Percentiles rank a stretch among this genome's conserved stretches.
phyloP scores from a whole-genome alignment of 805 yeast species.

The Saccharomycopsis guyanensis region DNA sequence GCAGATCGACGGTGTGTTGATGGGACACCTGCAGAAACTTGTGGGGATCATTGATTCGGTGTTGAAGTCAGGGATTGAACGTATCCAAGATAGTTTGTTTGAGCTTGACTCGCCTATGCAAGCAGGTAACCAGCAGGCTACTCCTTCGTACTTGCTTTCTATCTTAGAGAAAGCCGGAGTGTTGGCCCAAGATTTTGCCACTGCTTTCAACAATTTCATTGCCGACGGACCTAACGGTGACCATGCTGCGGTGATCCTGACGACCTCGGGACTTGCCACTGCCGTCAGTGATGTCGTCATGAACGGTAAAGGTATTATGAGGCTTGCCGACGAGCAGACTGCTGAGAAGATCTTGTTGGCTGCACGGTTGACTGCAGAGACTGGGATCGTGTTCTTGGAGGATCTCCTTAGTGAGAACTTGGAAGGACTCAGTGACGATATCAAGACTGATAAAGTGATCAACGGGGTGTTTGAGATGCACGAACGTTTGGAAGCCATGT shows the following conservation, averaged over 20 bases:
- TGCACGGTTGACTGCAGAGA: conserved; percentile 46
- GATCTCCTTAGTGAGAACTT: conserved; percentile 49
- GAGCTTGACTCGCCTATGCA: conserved; percentile 74
- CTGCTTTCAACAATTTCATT: conserved; percentile 62
- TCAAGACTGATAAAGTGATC: conserved; percentile 69
- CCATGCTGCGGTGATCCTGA: conserved; percentile 52
- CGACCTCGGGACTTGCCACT: conserved; percentile 55
- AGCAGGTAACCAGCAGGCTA: conserved; percentile 70
- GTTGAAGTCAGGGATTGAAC: conserved; percentile 56
- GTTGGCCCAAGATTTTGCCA: conserved; percentile 72
- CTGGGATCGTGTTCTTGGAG: conserved; percentile 51
- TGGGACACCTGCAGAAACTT: conserved; percentile 42
- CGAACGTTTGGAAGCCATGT: conserved; percentile 53
- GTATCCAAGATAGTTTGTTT: conserved; percentile 64
- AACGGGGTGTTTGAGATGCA: conserved; percentile 68
- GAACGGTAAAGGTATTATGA: conserved; percentile 61
- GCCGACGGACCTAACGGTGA: conserved; percentile 70
- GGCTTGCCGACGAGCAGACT: conserved; percentile 45
- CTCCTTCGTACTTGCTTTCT: conserved; percentile 62
- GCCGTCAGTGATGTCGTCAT: conserved; percentile 55
- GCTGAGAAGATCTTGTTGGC: conserved; percentile 20
- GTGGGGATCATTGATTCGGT: conserved; percentile 61
- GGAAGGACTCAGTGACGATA: conserved; percentile 46
- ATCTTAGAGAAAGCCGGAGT: conserved; percentile 63
- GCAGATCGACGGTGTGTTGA: conserved; percentile 46